Evolutionary conservation across 208 protist species (phyloP).

Genomic region (Crithidia bombi): DNA sequence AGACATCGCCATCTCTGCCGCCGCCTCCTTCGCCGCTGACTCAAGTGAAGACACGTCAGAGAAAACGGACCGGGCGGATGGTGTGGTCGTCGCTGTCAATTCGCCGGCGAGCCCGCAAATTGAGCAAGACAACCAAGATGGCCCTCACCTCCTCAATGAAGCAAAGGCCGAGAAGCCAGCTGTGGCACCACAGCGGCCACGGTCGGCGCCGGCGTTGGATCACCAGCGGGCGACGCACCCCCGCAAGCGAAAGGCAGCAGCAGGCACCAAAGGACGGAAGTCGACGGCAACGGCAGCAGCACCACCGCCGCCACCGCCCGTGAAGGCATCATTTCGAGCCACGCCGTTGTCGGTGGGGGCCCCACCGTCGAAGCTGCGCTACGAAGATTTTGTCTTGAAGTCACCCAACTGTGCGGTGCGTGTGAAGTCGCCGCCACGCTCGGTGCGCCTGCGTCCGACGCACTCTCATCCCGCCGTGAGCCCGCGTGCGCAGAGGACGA

Average conservation of each 20-base stretch:
- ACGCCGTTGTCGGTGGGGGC: not conserved
- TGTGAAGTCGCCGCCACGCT: not conserved
- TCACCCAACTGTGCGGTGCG: not conserved
- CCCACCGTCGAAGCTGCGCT: conserved; percentile 5
- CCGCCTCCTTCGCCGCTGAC: conserved; percentile 1
- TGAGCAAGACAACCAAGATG: not conserved
- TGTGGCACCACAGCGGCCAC: not conserved
- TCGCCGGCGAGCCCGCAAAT: not conserved
- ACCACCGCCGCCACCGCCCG: not conserved
- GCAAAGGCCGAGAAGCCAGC: not conserved
- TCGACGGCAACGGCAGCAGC: not conserved
- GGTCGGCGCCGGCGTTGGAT: not conserved
- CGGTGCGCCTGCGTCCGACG: conserved; percentile 10
- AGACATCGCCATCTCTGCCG: not conserved
- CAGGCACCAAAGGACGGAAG: not conserved
- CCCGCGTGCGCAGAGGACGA: not conserved
- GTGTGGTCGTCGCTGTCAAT: not conserved
- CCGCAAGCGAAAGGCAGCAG: not conserved
- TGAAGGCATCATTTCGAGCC: not conserved
- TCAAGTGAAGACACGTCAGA: not conserved
- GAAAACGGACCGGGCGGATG: not conserved
- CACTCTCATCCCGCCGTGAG: not conserved
- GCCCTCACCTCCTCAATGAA: not conserved
- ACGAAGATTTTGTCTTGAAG: conserved; percentile 15
- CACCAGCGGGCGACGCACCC: not conserved